A percentile compares a stretch with the other conserved stretches of the same genome.
phyloP scores from a whole-genome alignment of 768 basidiomycete genomes.

The Suillus brevipes region DNA sequence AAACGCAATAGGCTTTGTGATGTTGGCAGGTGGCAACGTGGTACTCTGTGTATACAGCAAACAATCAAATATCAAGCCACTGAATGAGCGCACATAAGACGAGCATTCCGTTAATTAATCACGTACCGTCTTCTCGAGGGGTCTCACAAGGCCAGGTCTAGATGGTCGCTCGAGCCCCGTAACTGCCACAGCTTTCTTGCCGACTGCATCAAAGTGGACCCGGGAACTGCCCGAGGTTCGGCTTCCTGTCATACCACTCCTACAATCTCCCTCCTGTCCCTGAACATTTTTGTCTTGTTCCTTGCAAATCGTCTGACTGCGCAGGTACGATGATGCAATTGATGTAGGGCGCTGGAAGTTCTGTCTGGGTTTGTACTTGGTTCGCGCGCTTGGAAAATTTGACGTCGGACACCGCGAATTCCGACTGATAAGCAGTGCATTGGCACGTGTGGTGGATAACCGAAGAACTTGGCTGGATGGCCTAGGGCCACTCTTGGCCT shows the following conservation, averaged over 20 bases:
- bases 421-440: constrained; percentile 9
- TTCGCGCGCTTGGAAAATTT: constrained; percentile 28
- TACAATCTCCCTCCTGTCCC: constrained; percentile 10
- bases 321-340: constrained; percentile 15
- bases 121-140: constrained; percentile 34
- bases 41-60: constrained; percentile 17
- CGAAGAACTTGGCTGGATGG: constrained; percentile 7
- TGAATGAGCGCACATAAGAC: constrained; percentile 27
- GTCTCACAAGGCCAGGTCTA: constrained; percentile 25
- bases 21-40: constrained; percentile 29
- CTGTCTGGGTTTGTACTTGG: constrained; percentile 29
- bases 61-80: constrained; percentile 10
- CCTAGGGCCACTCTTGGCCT: constrained; percentile 19
- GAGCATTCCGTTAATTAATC: constrained; percentile 22
- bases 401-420: constrained; percentile 10
- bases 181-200: neutral
- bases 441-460: constrained; percentile 10
- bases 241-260: neutral
- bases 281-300: constrained; percentile 15
- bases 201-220: constrained; percentile 8
- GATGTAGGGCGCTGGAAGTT: constrained; percentile 14
- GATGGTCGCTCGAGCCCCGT: constrained; percentile 12
- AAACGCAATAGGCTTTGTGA: constrained; percentile 52
- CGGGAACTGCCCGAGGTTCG: constrained; percentile 10
- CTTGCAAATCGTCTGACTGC: constrained; percentile 14